Base-by-base conservation (phyloP, 441 rosid genomes). In the Erodium moschatum region DNA sequence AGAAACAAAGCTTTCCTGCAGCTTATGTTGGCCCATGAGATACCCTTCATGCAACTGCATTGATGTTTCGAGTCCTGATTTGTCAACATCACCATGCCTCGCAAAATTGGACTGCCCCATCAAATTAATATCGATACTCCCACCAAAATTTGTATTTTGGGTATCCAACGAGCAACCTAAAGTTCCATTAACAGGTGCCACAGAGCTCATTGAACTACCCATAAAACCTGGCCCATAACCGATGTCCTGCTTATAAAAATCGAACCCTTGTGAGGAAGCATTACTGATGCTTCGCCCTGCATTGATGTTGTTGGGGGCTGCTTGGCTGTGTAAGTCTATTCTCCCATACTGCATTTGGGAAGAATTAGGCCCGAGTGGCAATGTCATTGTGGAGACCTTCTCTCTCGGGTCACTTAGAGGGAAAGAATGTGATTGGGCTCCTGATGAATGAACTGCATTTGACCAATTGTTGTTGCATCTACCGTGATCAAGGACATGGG, bases 41-140 rank as follows among this genome's bases (percentile, higher is more conserved):
- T 80, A 79, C 67, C 80, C 78, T 69, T 80, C 87, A 61, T 80
- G 80, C 13, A 69, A 54, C 60, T 79, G 77, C 66, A 70, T 24
- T 31, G 78, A 61, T 63, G 80, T 70, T 69, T 78, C 81, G 76
- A 80, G 65, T 16, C 80, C 69, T 68, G 85, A 78, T 61, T 77
- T 74, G 21, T 68, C 81, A 54, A 66, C 71, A 52, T 76, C 82
- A 73, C 76, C 81, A 6, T 68, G 61, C 31, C 31, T 29, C 3
- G 31, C 31, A 29, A 29, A 29, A 29, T 4, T 29, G 31, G 31
- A 29, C 31, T 29, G 31, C 31, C 31, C 3, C 31, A 29, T 29
- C 15, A 82, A 74, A 72, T 75, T 79, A 11, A 88, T 72, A 72
- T 82, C 78, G 18, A 66, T 42, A 54, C 75, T 67, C 77, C 83